Evolutionary conservation across 495 filamentous ascomycete species (phyloP), one percentile per base, ranked within the genome.

Genomic region (Aspergillus egyptiacus): DNA sequence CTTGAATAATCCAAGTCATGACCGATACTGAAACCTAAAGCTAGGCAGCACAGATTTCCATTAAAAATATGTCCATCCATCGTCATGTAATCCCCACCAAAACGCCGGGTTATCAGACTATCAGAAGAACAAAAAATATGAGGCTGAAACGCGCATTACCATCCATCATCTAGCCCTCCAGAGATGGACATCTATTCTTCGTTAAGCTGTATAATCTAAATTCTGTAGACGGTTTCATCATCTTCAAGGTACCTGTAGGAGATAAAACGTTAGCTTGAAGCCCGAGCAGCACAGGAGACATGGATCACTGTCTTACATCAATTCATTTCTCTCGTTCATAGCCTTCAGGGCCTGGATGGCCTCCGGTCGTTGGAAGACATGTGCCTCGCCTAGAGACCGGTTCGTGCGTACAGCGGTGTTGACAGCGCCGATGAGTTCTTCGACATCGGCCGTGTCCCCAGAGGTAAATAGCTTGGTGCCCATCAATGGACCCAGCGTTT

Each of bases 261-360:
- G 4, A 50, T 32, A 56, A 19, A 50, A 28, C 24, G 43, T 45
- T 34, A 50, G 30, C 22, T 18, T 22, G 27, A 44, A 27, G 18
- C n/a, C n/a, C n/a, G n/a, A n/a, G 22, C 1, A 25, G 28, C 15
- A 19, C 23, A 22, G 4, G 6, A 23, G 23, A 42, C 13, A 35
- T n/a, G n/a, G n/a, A n/a, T n/a, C n/a, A n/a, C 2, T 14, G 18
- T 84, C 87, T 82, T 69, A 95, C 94, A 97, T 97, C 66, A 98
- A 82, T 70, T 87, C 80, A 61, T 96, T 96, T 64, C 74, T 71
- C 35, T 84, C 82, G 49, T 86, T 83, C 87, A 98, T 85, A 59
- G 70, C 78, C 64, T 76, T 75, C 57, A 98, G 64, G 41, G 88
- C 91, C 64, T 78, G 71, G 43, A 86, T 67, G 2, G 87, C 90